Conservation (phyloP, 805 yeast genomes). For the Saccharomycopsis sp. region DNA sequence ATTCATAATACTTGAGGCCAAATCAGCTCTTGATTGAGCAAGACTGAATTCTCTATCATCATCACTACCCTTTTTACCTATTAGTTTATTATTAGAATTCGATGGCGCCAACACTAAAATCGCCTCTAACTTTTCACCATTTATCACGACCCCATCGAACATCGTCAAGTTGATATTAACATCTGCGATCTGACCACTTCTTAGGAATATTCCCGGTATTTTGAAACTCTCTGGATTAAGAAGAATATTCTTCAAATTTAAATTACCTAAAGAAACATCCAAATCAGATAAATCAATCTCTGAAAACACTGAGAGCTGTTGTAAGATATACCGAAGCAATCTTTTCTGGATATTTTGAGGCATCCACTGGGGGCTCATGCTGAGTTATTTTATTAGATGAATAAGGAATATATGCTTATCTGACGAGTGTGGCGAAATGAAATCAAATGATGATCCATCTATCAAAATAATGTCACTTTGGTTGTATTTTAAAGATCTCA, state of each 20-base stretch:
- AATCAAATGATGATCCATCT: no score
- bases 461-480: no score
- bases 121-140: slow-evolving; percentile 49
- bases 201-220: slow-evolving; percentile 55
- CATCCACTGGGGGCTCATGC: slow-evolving; percentile 59
- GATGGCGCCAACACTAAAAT: slow-evolving; percentile 24
- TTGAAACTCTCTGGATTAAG: slow-evolving; percentile 65
- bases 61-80: neutral
- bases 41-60: slow-evolving; percentile 18
- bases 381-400: no score
- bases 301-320: slow-evolving; percentile 75
- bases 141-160: slow-evolving; percentile 62
- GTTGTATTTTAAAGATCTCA: no score
- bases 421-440: no score
- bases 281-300: slow-evolving; percentile 74
- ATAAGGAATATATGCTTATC: no score
- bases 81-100: slow-evolving; percentile 15
- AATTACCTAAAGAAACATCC: slow-evolving; percentile 67
- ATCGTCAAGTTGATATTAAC: slow-evolving; percentile 56
- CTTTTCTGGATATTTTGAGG: slow-evolving; percentile 83
- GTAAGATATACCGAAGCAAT: slow-evolving; percentile 69
- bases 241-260: slow-evolving; percentile 52
- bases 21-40: slow-evolving; percentile 17
- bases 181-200: slow-evolving; percentile 53
- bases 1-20: slow-evolving; percentile 30